Percentiles rank a stretch among this genome's conserved stretches.
These are phyloP conservation scores for Yamadazyma tumulicola DNA, from an alignment of 805 yeast species.

Conservation along the genomic window DNA sequence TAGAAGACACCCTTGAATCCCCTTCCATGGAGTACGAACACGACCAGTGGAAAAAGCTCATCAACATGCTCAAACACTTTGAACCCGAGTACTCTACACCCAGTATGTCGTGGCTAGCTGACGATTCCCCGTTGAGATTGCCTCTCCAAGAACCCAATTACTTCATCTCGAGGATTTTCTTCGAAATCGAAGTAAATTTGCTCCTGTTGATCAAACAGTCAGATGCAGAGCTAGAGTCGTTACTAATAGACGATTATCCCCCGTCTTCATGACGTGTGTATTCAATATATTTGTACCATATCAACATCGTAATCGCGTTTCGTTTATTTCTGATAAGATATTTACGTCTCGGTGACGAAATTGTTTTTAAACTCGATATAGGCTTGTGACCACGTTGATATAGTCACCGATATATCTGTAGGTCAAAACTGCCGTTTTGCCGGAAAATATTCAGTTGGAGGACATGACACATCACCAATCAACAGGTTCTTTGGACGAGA, in stretches of 20 bases:
- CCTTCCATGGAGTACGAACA: constrained; percentile 43
- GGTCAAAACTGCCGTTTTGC: constrained; percentile 6
- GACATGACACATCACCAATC: constrained; percentile 14
- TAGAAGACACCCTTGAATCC: constrained; percentile 33
- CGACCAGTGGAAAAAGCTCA: constrained; percentile 46
- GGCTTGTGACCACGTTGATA: too few relatives aligned
- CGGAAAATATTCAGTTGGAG: constrained; percentile 9
- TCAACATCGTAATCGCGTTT: too few relatives aligned
- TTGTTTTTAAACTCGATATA: too few relatives aligned
- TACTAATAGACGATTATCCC: background rate
- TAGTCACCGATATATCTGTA: too few relatives aligned
- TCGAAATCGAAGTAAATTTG: constrained; percentile 21
- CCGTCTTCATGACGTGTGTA: too few relatives aligned
- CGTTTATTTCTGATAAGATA: too few relatives aligned
- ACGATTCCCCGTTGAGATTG: constrained; percentile 61
- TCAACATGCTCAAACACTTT: constrained; percentile 2
- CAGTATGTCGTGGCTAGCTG: constrained; percentile 55
- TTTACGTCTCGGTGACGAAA: too few relatives aligned
- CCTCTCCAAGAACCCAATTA: constrained; percentile 71
- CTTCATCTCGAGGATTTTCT: constrained; percentile 39
- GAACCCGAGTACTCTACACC: background rate
- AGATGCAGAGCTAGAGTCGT: constrained; percentile 7
- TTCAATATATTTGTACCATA: too few relatives aligned
- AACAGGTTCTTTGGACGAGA: constrained; percentile 5
- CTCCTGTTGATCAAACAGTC: constrained; percentile 10